These are phyloP conservation scores for Aspergillus sp. DNA, from an alignment of 2,329 filamentous ascomycete genomes.

Conservation along the genomic window DNA sequence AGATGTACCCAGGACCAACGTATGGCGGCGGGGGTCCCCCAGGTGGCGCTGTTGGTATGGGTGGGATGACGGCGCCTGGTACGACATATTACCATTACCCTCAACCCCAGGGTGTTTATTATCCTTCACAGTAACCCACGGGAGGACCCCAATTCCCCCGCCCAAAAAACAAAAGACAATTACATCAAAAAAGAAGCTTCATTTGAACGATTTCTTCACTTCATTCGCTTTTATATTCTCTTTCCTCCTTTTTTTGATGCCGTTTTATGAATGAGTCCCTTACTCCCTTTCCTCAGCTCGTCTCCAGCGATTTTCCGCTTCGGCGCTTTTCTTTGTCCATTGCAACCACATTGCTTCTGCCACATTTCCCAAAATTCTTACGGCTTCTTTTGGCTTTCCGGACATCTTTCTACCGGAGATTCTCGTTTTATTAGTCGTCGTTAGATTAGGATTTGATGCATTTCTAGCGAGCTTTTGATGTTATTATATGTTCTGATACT, in stretches of 20 bases:
- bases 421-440: conserved; percentile 12
- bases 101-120: conserved; percentile 65
- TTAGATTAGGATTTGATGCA: conserved; percentile 28
- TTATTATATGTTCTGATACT: conserved; percentile 12
- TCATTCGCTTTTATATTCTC: conserved; percentile 7
- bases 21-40: conserved; percentile 49
- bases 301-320: conserved; percentile 16
- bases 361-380: conserved; percentile 6
- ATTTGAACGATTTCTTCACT: conserved; percentile 10
- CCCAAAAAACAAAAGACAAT: neutral
- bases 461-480: conserved; percentile 22
- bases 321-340: conserved; percentile 19
- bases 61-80: conserved; percentile 73
- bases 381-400: conserved; percentile 10
- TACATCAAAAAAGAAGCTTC: neutral
- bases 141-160: too few species aligned
- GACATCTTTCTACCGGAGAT: conserved; percentile 10
- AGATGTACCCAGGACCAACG: conserved; percentile 57
- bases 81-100: conserved; percentile 51
- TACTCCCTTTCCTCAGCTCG: conserved; percentile 8
- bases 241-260: conserved; percentile 3
- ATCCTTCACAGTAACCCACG: conserved; percentile 39
- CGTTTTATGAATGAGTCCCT: conserved; percentile 5
- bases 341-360: conserved; percentile 9
- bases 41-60: conserved; percentile 66